Percentiles rank a stretch among this genome's conserved stretches.
Evolutionary conservation across 2,329 filamentous ascomycete species (phyloP).

Genomic region (Pseudogymnoascus sp.): DNA sequence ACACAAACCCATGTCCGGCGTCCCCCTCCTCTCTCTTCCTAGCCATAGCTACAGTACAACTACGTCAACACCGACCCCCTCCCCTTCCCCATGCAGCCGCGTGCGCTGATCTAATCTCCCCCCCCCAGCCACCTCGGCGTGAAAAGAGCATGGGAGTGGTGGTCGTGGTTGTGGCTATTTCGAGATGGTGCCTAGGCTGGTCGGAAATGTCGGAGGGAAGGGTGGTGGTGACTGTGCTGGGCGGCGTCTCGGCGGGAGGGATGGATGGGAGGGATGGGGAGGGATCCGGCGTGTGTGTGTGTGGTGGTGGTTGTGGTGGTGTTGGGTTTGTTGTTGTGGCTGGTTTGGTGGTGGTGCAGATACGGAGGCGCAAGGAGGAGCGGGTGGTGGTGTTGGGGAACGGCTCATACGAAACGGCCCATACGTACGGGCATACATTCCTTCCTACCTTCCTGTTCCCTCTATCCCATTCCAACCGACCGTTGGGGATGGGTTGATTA

Average conservation of each 20-base stretch:
- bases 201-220: not conserved
- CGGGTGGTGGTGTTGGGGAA: not conserved
- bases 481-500: not conserved
- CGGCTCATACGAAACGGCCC: not conserved
- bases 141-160: not conserved
- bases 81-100: not conserved
- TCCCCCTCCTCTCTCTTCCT: not conserved
- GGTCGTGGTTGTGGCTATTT: not conserved
- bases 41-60: not conserved
- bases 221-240: not conserved
- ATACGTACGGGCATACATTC: not conserved
- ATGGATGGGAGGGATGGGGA: not conserved
- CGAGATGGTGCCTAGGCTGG: not conserved
- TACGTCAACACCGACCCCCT: not conserved
- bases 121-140: not conserved
- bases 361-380: not conserved
- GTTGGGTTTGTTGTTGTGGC: not conserved
- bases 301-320: not conserved
- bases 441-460: not conserved
- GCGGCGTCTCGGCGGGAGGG: not conserved
- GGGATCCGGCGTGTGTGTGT: not conserved
- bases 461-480: not conserved
- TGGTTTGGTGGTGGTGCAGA: conserved; percentile 1
- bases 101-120: not conserved
- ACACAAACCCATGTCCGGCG: not conserved